Evolutionary conservation across 306 rosid species (phyloP).

Genomic region (Castanea crenata): DNA sequence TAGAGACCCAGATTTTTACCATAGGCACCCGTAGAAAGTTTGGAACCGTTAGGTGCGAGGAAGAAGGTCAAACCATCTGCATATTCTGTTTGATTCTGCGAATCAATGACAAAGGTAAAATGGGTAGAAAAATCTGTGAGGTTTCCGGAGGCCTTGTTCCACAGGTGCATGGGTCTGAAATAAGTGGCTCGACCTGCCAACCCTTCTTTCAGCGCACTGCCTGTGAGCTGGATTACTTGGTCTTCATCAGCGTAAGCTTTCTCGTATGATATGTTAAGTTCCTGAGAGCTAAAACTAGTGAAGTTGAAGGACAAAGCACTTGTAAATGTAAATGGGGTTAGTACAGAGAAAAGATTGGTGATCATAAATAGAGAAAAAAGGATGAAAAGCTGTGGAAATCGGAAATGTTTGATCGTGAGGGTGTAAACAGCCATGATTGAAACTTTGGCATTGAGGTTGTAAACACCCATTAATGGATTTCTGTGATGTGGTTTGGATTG

Average conservation of each 20-base stretch:
- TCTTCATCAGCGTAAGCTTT: neutral
- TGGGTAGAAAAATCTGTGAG: slow-evolving; percentile 43
- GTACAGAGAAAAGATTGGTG: neutral
- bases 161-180: slow-evolving; percentile 21
- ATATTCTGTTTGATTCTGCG: neutral
- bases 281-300: slow-evolving; percentile 8
- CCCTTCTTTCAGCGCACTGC: neutral
- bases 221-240: slow-evolving; percentile 23
- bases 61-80: slow-evolving; percentile 55
- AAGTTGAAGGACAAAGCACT: slow-evolving; percentile 20
- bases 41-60: slow-evolving; percentile 30
- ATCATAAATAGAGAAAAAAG: too few relatives aligned
- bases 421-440: too few relatives aligned
- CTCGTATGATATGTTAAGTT: neutral
- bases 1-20: slow-evolving; percentile 49
- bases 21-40: neutral
- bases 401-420: too few relatives aligned
- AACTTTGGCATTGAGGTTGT: too few relatives aligned
- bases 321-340: neutral
- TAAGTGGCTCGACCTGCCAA: slow-evolving; percentile 37
- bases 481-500: too few relatives aligned
- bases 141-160: slow-evolving; percentile 33
- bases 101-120: slow-evolving; percentile 36
- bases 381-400: too few relatives aligned
- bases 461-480: too few relatives aligned